Base-by-base conservation (phyloP, 1,284 basidiomycete species). In the Paramarasmius palmivorus region DNA sequence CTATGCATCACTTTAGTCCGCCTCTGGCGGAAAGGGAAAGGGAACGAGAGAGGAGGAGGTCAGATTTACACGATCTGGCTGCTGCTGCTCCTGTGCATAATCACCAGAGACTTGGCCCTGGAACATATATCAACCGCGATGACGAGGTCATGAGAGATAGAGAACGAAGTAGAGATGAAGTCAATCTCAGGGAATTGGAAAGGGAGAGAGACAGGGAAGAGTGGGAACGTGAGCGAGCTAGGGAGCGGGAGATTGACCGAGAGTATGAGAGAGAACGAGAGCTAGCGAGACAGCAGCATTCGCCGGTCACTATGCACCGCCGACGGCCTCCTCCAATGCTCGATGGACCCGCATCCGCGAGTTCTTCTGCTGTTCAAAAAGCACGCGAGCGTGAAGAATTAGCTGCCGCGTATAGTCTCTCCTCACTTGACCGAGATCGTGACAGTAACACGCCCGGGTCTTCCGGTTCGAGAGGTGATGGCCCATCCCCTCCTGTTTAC, bases 91-190 rank as follows among this genome's bases (percentile, higher is more conserved):
- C 69, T 68, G 65, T 79, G 39, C 88, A 89, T 65, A 75, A 75
- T 58, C 86, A 88, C 66, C 86, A 87, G 68, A 82, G 84, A 55
- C 63, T 85, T 59, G 86, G 83, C 4, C 84, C 84, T 41, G 83
- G 76, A 6, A 75, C 81, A 23, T 82, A 78, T 60, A 75, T 84
- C 39, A 78, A 78, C 57, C 70, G 78, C 55, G 76, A 76, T 35
- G 74, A 79, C 37, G 78, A 80, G 40, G 41, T 71, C 39, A 76
- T 79, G 29, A 70, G 71, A 50, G 74, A 80, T 58, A 71, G 73
- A 59, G 73, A 76, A 50, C 54, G 75, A 81, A 41, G 69, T 73
- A 52, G 73, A 76, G 47, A 71, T 12, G 29, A 32, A 6, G 29
- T 32, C 29, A 32, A 6, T 32, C 29, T 32, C 7, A 6, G 72